Evolutionary conservation across 2,329 filamentous ascomycete genomes (phyloP), one percentile per base, ranked within the genome.

Genomic region (Penicillium thymicola): DNA sequence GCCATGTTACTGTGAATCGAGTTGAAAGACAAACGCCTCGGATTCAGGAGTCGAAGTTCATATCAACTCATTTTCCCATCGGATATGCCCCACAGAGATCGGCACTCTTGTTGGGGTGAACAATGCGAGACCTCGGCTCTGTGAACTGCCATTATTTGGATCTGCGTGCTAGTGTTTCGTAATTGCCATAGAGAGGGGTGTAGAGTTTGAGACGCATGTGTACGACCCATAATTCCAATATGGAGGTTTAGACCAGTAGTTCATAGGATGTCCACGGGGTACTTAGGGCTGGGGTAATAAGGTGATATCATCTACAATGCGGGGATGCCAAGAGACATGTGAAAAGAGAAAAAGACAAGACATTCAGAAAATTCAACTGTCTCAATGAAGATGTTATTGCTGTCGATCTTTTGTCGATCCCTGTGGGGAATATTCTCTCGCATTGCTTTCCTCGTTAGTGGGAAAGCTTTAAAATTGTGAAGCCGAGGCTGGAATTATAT

Each of bases 381-480:
- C 25, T 8, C 16, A 40, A 16, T 21, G 13, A 18, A 34, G 13
- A 36, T 32, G 2, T n/a, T 11, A 14, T 45, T 8, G 8, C 10
- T 52, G 41, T 52, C 23, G 40, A 52, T 38, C 41, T 10, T 8
- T 30, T 4, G 28, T 13, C 23, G 28, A 37, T 28, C 36, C 10
- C 4, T 10, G 41, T 50, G 23, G 43, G 11, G 36, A 28, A 36
- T 32, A 18, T 14, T 13, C 49, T 30, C 16, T 61, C 57, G 57
- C 59, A 58, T 48, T 34, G 27, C 11, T 52, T 54, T 53, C 59
- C 54, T 13, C 4, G n/a, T 55, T 40, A 18, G 50, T 46, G 36
- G 4, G 5, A 16, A 30, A 36, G 13, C 13, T 11, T 16, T 21
- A 34, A 49, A 34, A 23, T 16, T 27, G 40, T 51, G 46, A 51